These are phyloP conservation scores for Globisporangium recalcitrans DNA, from an alignment of 352 stramenopile genomes.

Conservation along the genomic window DNA sequence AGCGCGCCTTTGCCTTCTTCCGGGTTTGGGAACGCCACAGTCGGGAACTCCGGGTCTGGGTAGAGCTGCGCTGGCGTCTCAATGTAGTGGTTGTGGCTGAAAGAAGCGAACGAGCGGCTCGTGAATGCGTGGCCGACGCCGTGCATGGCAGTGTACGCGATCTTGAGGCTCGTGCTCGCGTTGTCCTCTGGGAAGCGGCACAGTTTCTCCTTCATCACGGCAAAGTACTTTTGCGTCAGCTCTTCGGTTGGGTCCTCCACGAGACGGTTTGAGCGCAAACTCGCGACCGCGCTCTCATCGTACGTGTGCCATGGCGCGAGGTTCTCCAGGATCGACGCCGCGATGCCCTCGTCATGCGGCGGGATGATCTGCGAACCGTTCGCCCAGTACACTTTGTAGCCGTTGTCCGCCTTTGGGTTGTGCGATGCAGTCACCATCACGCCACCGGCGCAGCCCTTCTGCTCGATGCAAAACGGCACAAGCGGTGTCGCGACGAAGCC, in stretches of 20 bases:
- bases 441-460: constrained; percentile 74
- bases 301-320: constrained; percentile 85
- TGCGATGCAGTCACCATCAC: constrained; percentile 96
- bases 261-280: constrained; percentile 33
- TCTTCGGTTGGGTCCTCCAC: constrained; percentile 69
- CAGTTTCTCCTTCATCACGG: constrained; percentile 34
- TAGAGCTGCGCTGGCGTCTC: constrained; percentile 84
- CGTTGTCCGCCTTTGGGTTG: constrained; percentile 97
- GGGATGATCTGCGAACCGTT: constrained; percentile 97
- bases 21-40: constrained; percentile 96
- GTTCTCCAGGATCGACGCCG: constrained; percentile 85
- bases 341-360: constrained; percentile 93
- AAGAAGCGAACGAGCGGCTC: constrained; percentile 86
- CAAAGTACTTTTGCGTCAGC: constrained; percentile 71
- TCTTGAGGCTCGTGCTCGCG: constrained; percentile 45
- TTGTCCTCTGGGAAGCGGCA: constrained; percentile 75
- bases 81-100: constrained; percentile 84
- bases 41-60: constrained; percentile 96
- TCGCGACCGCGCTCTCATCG: constrained; percentile 34
- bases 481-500: constrained; percentile 94
- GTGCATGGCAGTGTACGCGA: constrained; percentile 98
- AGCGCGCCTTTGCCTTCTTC: constrained; percentile 97
- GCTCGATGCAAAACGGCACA: constrained; percentile 85
- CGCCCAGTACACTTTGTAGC: constrained; percentile 96
- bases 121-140: constrained; percentile 94